Base-by-base conservation (phyloP, 208 protist genomes). In the Acanthamoeba castellanii region DNA sequence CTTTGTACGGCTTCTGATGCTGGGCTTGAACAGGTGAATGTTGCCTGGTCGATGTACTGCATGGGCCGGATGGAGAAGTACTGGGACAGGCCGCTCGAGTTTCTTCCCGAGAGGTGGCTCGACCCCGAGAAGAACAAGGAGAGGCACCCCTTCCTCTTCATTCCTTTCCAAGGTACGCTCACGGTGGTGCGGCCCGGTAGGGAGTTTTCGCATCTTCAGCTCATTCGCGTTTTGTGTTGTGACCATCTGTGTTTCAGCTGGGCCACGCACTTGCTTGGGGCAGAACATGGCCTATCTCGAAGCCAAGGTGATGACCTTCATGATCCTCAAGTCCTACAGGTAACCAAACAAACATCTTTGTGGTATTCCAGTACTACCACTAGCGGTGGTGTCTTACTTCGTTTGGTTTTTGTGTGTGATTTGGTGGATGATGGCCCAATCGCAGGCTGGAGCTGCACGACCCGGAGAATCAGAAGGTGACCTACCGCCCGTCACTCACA, bases 61-160 rank as follows among this genome's bases (percentile, higher is more conserved):
- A 92, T 92, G 85, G 85, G 85, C 4, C 85, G 85, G 16, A 92
- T 66, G 59, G 85, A 92, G 20, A 70, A 92, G 85, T 92, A 92
- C 85, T 92, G 85, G 85, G 57, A 68, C 14, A 47, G 25, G 4
- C 85, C 85, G 13, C 85, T 92, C 45, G 34, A 74, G 59, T 92
- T 92, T 34, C 6, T 74, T n/a, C 85, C 85, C 37, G 85, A 92
- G 34, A 66, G 85, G 45, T 92, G 85, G 85, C 59, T 74, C 85
- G 61, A 92, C 52, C 59, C 85, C 8, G 61, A 74, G 59, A 92
- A 92, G 85, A 92, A 70, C 85, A 87, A 87, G 78, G 78, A 87
- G 45, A 87, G 78, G 47, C 78, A 87, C 18, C 85, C 85, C 30
- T 74, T 74, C 25, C 59, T 74, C 57, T 92, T 92, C 61, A 74